These are phyloP conservation scores for Alternaria viburni DNA, from an alignment of 2,329 filamentous ascomycete genomes.

Conservation along the genomic window DNA sequence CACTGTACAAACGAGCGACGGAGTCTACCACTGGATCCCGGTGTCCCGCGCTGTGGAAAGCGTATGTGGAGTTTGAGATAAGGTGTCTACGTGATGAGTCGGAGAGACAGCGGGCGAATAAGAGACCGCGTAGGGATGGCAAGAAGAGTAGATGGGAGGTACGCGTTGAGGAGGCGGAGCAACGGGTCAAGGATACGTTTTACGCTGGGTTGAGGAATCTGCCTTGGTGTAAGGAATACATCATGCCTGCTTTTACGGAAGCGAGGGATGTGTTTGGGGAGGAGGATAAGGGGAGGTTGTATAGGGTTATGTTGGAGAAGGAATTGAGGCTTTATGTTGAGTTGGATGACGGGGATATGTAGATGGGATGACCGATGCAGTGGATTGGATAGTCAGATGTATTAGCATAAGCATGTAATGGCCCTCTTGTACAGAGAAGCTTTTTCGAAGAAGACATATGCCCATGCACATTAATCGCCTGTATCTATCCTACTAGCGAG, in stretches of 20 bases:
- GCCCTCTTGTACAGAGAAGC: neutral
- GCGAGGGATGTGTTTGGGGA: slow-evolving; percentile 46
- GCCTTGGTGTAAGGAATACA: slow-evolving; percentile 68
- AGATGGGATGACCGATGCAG: too few relatives aligned
- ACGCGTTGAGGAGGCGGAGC: slow-evolving; percentile 39
- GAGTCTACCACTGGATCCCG: slow-evolving; percentile 33
- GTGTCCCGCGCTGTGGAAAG: slow-evolving; percentile 40
- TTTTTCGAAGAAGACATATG: neutral
- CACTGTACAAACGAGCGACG: slow-evolving; percentile 62
- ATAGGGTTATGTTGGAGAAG: slow-evolving; percentile 65
- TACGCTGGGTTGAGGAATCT: slow-evolving; percentile 62
- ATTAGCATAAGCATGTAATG: neutral
- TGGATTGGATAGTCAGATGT: too few relatives aligned
- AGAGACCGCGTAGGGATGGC: slow-evolving; percentile 19
- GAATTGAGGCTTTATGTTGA: slow-evolving; percentile 65
- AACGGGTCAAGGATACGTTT: slow-evolving; percentile 59
- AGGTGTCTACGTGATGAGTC: slow-evolving; percentile 21
- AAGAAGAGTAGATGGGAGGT: slow-evolving; percentile 29
- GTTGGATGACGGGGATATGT: slow-evolving; percentile 33
- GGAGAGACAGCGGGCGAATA: neutral
- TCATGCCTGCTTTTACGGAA: slow-evolving; percentile 62
- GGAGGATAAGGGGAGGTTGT: slow-evolving; percentile 60
- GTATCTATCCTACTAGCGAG: neutral
- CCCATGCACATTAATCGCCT: neutral
- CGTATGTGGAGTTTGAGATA: slow-evolving; percentile 43